Evolutionary conservation across 768 basidiomycete genomes (phyloP).

Genomic region (Suillus americanus): DNA sequence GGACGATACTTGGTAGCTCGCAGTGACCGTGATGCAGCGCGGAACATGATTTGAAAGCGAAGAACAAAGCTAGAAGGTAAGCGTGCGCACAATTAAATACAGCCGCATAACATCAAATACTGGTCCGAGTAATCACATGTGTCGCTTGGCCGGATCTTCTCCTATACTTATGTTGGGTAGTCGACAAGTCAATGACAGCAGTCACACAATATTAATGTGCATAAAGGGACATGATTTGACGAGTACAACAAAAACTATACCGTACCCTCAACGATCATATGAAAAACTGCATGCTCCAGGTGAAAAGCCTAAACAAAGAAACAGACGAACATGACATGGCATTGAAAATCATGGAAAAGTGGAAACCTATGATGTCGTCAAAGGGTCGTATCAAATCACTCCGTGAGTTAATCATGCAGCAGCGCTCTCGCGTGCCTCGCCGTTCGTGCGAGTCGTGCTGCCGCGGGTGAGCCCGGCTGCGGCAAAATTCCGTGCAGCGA

Average conservation of each 20-base stretch:
- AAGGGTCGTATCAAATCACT: constrained; percentile 18
- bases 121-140: background rate
- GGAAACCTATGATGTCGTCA: constrained; percentile 16
- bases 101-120: background rate
- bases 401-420: constrained; percentile 20
- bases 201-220: background rate
- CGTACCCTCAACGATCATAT: constrained; percentile 4
- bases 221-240: background rate
- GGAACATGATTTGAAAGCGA: constrained; percentile 24
- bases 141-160: background rate
- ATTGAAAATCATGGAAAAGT: constrained; percentile 6
- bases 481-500: constrained; percentile 63
- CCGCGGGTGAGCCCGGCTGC: constrained; percentile 61
- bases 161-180: background rate
- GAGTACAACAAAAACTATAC: background rate
- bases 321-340: background rate
- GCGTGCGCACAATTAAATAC: background rate
- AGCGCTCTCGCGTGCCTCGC: constrained; percentile 26
- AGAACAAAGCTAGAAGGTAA: background rate
- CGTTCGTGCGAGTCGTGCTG: constrained; percentile 25
- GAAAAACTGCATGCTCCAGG: background rate
- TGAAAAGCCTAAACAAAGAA: constrained; percentile 3
- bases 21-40: constrained; percentile 18
- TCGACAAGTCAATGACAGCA: background rate
- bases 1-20: constrained; percentile 9